Base-by-base conservation (phyloP, 2,329 filamentous ascomycete species). In the Madurella fahalii region DNA sequence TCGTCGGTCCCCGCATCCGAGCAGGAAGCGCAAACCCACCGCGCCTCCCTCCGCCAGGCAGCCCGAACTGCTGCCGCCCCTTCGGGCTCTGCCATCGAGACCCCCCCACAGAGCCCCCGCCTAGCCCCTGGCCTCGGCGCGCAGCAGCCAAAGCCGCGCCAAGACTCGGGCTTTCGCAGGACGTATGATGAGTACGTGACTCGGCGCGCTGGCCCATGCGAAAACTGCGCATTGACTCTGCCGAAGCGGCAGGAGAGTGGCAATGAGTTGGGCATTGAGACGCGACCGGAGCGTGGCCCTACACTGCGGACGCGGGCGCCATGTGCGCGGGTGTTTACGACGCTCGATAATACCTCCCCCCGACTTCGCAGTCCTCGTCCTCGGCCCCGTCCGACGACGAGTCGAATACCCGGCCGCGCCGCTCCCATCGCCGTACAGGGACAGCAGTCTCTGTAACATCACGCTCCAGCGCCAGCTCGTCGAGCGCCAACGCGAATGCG, bases 111-210 rank as follows among this genome's bases (percentile, higher is more conserved):
- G 47, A 84, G 80, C 61, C 81, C 79, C 2, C 74, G 77, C 46
- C 69, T 72, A 40, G 52, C 66, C 12, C 69, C 74, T 17, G 68
- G 73, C 15, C 67, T 51, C 40, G 46, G 47, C 41, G 49, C 53
- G 39, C 59, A 32, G 50, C 60, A 63, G 52, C 56, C 54, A 41
- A 68, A 71, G 40, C 62, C 69, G 15, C 75, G 78, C 34, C 76
- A 77, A 54, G 82, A 85, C 56, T 82, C 81, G 20, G 80, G 78
- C 65, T 86, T 85, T 61, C 76, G 77, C 54, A 77, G 78, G 63
- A 86, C 83, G 0, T 86, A 86, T 60, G 82, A 85, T 61, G 82
- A 85, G 57, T 80, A 79, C n/a, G 82, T 83, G 25, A 84, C 80
- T 42, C 82, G 79, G 67, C 79, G 80, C 54, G 81, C 83, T 50